Conservation (phyloP, 179 eudicot genomes). For the Silene vulgaris region DNA sequence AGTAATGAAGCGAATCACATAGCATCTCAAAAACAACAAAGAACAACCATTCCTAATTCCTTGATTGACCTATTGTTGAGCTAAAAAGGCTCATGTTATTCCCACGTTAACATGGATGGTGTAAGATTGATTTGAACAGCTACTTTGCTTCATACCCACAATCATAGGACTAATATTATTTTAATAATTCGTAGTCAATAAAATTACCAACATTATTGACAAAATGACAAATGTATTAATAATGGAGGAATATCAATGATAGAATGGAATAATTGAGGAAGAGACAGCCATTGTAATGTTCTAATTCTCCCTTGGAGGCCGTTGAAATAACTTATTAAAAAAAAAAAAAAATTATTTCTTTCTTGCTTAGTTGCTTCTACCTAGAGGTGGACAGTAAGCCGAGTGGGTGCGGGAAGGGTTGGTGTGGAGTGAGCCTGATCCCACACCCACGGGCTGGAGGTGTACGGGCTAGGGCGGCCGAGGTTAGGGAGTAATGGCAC, state of each 20-base stretch:
- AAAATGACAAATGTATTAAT: too few relatives aligned
- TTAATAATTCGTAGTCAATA: not conserved
- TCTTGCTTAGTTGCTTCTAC: too few relatives aligned
- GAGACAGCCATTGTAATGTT: not conserved
- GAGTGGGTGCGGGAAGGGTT: too few relatives aligned
- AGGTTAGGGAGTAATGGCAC: too few relatives aligned
- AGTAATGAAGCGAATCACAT: too few relatives aligned
- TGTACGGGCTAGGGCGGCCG: too few relatives aligned
- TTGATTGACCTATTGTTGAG: not conserved
- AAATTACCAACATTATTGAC: not conserved
- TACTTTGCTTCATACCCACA: not conserved
- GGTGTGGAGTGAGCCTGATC: too few relatives aligned
- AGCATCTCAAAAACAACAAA: too few relatives aligned
- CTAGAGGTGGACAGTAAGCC: too few relatives aligned
- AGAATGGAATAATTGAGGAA: not conserved
- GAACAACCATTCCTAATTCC: not conserved
- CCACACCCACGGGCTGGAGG: too few relatives aligned
- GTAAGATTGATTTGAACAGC: not conserved
- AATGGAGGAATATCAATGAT: not conserved
- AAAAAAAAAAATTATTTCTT: too few relatives aligned
- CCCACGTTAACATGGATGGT: conserved; percentile 1
- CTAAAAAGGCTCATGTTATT: not conserved
- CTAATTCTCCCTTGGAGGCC: not conserved
- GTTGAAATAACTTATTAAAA: not conserved
- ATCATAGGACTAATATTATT: not conserved